Percentiles rank a stretch among this genome's conserved stretches.
Conservation (phyloP, 441 rosid species). For the Adansonia madagascariensis region DNA sequence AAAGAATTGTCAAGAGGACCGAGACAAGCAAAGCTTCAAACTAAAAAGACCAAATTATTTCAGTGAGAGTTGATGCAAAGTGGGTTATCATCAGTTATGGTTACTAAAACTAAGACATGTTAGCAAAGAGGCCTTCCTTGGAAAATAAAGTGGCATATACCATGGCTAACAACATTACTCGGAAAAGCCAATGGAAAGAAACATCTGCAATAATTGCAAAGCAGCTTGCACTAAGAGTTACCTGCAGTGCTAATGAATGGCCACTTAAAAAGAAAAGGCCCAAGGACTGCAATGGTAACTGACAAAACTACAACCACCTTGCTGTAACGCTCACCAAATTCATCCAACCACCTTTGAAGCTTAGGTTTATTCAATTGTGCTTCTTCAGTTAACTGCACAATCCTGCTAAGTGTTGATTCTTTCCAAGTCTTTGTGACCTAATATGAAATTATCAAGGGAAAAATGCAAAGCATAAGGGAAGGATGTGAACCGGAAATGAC, state of each 20-base stretch:
- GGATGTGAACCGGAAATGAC: conserved; percentile 4
- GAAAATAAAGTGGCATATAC: background rate
- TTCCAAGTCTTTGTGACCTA: conserved; percentile 91
- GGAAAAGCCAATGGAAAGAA: conserved; percentile 14
- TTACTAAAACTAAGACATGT: conserved; percentile 14
- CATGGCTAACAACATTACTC: conserved; percentile 1
- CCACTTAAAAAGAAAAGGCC: conserved; percentile 95
- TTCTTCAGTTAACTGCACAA: conserved; percentile 94
- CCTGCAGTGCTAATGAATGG: conserved; percentile 89
- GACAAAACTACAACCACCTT: conserved; percentile 89
- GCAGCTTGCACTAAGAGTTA: conserved; percentile 36
- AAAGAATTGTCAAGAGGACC: conserved; percentile 15
- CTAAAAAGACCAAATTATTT: background rate
- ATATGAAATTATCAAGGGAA: conserved; percentile 28
- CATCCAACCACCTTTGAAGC: conserved; percentile 97
- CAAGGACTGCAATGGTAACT: conserved; percentile 72
- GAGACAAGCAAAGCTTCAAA: conserved; percentile 17
- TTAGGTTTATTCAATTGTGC: conserved; percentile 87
- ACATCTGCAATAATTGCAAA: conserved; percentile 1
- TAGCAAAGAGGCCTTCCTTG: conserved; percentile 20
- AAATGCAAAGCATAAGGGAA: conserved; percentile 18
- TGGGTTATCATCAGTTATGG: background rate
- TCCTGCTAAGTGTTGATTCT: conserved; percentile 84
- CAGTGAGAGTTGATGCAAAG: background rate
- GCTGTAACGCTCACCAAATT: conserved; percentile 93